Evolutionary conservation across 2,329 filamentous ascomycete genomes (phyloP).

Genomic region (Pezicula carpinea): DNA sequence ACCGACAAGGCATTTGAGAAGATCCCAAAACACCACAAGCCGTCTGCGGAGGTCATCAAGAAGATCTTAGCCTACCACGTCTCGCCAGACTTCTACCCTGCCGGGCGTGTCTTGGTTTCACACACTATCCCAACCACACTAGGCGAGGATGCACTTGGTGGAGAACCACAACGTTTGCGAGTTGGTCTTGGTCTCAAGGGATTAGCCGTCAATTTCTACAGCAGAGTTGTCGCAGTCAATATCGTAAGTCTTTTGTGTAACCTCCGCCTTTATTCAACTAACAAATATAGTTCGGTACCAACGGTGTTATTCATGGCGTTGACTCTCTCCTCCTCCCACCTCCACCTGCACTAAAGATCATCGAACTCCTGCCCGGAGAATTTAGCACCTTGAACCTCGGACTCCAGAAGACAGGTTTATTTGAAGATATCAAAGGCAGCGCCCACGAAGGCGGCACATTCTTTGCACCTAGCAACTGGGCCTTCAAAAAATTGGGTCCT

Average conservation of each 20-base stretch:
- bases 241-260: constrained; percentile 46
- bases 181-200: constrained; percentile 59
- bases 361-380: constrained; percentile 59
- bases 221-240: constrained; percentile 63
- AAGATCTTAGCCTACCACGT: constrained; percentile 72
- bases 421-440: constrained; percentile 52
- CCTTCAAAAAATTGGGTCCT: constrained; percentile 72
- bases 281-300: constrained; percentile 56
- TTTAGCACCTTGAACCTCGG: constrained; percentile 79
- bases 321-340: constrained; percentile 75
- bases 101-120: constrained; percentile 57
- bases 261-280: background rate
- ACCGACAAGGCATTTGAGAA: constrained; percentile 70
- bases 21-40: constrained; percentile 49
- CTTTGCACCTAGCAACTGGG: constrained; percentile 76
- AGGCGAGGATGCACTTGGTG: constrained; percentile 54
- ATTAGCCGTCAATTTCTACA: constrained; percentile 72
- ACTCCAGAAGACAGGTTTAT: constrained; percentile 69
- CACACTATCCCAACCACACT: constrained; percentile 72
- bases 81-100: constrained; percentile 61
- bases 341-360: constrained; percentile 56
- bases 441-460: constrained; percentile 62
- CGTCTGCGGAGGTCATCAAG: constrained; percentile 66
- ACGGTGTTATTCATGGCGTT: constrained; percentile 77
- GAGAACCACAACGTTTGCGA: constrained; percentile 67